Conservation (phyloP, 129 eudicot species). For the Lactuca saligna region DNA sequence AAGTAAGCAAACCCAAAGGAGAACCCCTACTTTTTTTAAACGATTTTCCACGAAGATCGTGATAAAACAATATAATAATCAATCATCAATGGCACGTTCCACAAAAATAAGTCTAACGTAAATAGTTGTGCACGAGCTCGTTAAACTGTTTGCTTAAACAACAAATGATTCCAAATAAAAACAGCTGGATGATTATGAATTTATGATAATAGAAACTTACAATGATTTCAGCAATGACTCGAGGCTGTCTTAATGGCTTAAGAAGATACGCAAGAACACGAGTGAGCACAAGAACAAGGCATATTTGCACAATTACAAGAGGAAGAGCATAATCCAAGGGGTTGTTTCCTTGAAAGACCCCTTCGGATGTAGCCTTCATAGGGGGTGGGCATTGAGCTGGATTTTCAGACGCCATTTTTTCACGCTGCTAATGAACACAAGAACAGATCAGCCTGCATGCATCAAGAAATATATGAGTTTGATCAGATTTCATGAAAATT, state of each 20-base stretch:
- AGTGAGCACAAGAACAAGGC: constrained; percentile 66
- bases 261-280: constrained; percentile 69
- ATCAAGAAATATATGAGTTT: constrained; percentile 12
- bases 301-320: constrained; percentile 65
- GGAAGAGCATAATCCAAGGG: constrained; percentile 81
- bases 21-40: neutral
- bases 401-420: constrained; percentile 47
- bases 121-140: constrained; percentile 15
- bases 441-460: constrained; percentile 23
- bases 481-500: neutral
- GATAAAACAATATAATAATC: constrained; percentile 12
- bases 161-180: constrained; percentile 15
- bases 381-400: constrained; percentile 37
- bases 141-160: constrained; percentile 16
- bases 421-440: neutral
- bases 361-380: constrained; percentile 83
- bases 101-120: constrained; percentile 5
- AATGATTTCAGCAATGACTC: constrained; percentile 83
- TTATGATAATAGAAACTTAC: constrained; percentile 36
- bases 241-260: constrained; percentile 79
- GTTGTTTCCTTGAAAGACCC: constrained; percentile 72
- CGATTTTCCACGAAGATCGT: constrained; percentile 7
- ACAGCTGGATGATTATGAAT: too few relatives aligned
- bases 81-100: neutral
- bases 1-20: constrained; percentile 14